Base-by-base conservation (phyloP, 73 alveolate genomes). In the Paramecium biaurelia region DNA sequence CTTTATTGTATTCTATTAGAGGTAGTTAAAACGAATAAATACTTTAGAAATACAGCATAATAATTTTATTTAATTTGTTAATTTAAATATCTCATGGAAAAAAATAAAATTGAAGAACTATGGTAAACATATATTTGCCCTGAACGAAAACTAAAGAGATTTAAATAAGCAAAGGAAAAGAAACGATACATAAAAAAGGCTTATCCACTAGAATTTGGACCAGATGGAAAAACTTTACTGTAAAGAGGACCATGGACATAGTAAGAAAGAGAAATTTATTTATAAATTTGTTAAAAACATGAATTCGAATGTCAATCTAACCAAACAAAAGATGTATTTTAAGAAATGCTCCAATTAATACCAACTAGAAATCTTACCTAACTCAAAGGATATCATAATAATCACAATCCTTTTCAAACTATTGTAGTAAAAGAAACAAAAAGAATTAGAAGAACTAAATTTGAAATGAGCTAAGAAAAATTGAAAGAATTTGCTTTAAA, bases 161-260 rank as follows among this genome's bases (percentile, higher is more conserved):
- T 3, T 18, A n/a, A 18, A 7, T 18, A n/a, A 53, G 15, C 68
- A 18, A 53, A 53, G 3, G 30, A 53, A n/a, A 53, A 53, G 68
- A 53, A 15, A 53, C 10, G 26, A n/a, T 23, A 26, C 47, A 32
- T 63, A 7, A 63, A 63, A 26, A 63, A 21, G 21, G 45, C 26
- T 63, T 63, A 23, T 63, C 47, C 84, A 7, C 30, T 32, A 1
- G 84, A 63, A 32, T 26, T 63, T 11, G 84, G 84, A 26, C 47
- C 47, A 3, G 84, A 63, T 63, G 84, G 84, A 11, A 63, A 23
- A n/a, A 63, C 84, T 2, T 24, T 63, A n/a, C 7, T 63, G 14
- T 30, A 63, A 30, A 26, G 84, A 26, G 84, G 84, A 4, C 84
- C 84, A 30, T 63, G 84, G 84, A 63, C 84, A 63, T 11, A 63